These are phyloP conservation scores for Haemoproteus tartakovskyi DNA, from an alignment of 169 alveolate species.

Conservation along the genomic window DNA sequence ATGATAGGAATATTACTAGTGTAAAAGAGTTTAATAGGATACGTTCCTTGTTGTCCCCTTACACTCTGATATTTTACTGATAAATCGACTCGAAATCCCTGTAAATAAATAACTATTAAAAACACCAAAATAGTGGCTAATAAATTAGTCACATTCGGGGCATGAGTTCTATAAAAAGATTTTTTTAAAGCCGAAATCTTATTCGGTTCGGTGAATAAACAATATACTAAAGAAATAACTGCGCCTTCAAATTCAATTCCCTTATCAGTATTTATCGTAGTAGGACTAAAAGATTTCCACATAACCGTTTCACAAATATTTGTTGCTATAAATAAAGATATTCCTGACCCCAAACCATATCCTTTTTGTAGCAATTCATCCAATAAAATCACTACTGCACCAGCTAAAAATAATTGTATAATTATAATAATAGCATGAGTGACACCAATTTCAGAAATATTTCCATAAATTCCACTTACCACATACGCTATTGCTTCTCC, in stretches of 20 bases:
- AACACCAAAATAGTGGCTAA: slow-evolving; percentile 96
- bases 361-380: slow-evolving; percentile 99
- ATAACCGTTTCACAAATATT: slow-evolving; percentile 98
- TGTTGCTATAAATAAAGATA: slow-evolving; percentile 99
- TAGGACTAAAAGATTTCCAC: slow-evolving; percentile 99
- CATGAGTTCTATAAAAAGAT: slow-evolving; percentile 96
- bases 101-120: slow-evolving; percentile 97
- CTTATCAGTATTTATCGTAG: slow-evolving; percentile 96
- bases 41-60: slow-evolving; percentile 96
- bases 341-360: slow-evolving; percentile 99
- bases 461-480: slow-evolving; percentile 98
- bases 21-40: slow-evolving; percentile 99
- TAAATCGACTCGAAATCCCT: slow-evolving; percentile 98
- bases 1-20: slow-evolving; percentile 99
- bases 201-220: slow-evolving; percentile 91
- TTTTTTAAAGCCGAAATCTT: slow-evolving; percentile 77
- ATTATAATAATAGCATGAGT: slow-evolving; percentile 95
- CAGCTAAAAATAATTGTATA: slow-evolving; percentile 96
- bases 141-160: slow-evolving; percentile 97
- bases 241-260: slow-evolving; percentile 99
- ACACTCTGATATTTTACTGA: slow-evolving; percentile 93
- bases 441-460: slow-evolving; percentile 94
- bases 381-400: slow-evolving; percentile 96
- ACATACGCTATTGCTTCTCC: slow-evolving; percentile 99
- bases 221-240: slow-evolving; percentile 96